Conservation (phyloP, 225 moss, liverwort and hornwort genomes). For the Sphagnum contortum region DNA sequence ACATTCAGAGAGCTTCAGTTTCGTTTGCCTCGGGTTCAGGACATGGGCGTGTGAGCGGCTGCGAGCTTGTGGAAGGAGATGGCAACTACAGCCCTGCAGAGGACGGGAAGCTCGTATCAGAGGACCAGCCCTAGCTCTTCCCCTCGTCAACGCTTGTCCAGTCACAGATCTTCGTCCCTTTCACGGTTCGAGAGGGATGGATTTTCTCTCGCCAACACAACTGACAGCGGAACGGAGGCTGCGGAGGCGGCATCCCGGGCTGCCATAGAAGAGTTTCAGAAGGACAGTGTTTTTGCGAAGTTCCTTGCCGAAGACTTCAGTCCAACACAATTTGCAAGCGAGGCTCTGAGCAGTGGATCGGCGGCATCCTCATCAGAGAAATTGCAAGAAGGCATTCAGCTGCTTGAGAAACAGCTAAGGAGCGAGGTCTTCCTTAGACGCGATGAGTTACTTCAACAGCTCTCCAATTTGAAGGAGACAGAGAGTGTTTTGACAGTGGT, state of each 20-base stretch:
- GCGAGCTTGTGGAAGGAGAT: slow-evolving; percentile 10
- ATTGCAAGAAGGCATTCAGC: slow-evolving; percentile 78
- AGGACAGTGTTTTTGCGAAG: slow-evolving; percentile 72
- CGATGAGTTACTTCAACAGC: slow-evolving; percentile 81
- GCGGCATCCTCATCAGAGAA: slow-evolving; percentile 96
- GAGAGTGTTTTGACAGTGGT: slow-evolving; percentile 92
- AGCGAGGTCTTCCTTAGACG: slow-evolving; percentile 82
- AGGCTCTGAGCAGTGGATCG: slow-evolving; percentile 80
- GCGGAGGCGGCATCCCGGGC: slow-evolving; percentile 57
- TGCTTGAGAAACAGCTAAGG: slow-evolving; percentile 92
- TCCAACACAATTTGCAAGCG: slow-evolving; percentile 84
- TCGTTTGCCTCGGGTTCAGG: no score
- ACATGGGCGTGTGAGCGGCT: neutral
- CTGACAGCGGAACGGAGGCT: slow-evolving; percentile 41
- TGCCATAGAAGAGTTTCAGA: slow-evolving; percentile 83
- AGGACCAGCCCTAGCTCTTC: slow-evolving; percentile 30
- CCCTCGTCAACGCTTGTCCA: slow-evolving; percentile 37
- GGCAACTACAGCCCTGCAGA: slow-evolving; percentile 67
- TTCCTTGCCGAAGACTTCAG: slow-evolving; percentile 87
- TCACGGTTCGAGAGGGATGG: slow-evolving; percentile 65
- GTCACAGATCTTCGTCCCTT: slow-evolving; percentile 55
- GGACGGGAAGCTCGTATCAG: slow-evolving; percentile 38
- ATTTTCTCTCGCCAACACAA: slow-evolving; percentile 18
- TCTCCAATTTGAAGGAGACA: slow-evolving; percentile 91
- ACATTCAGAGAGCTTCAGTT: no score